Base-by-base conservation (phyloP, 495 filamentous ascomycete species). In the Penicillium subrubescens region DNA sequence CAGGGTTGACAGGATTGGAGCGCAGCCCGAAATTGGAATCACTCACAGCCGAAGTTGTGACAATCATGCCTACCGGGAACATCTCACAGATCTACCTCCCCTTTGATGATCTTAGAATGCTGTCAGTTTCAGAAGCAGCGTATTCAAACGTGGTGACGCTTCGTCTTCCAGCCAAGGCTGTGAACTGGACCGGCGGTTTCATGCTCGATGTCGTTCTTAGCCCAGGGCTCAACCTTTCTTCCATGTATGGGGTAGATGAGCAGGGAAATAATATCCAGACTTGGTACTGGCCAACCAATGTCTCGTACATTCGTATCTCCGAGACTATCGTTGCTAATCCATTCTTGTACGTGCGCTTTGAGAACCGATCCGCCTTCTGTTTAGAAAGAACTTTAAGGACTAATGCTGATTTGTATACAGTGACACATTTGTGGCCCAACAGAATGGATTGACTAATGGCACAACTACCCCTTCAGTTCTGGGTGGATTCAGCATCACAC, bases 251-350 rank as follows among this genome's bases (percentile, higher is more conserved):
- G n/a, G 10, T 46, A 10, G 43, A 46, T 43, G 44, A 57, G n/a
- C 21, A 63, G 35, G 54, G 44, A 10, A 51, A 58, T 4, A 14
- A 17, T 8, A n/a, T 57, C 27, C 41, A 63, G 17, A 63, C 54
- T 34, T 63, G 61, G 61, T 63, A 63, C 44, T 58, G 61, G 61
- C 54, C 61, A 23, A 63, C n/a, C 23, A 63, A 39, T 39, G 35
- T 39, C 35, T 63, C 54, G 15, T 43, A 11, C 4, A 43, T 58
- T 17, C 0, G 2, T 0, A 39, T 63, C 31, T 25, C 5, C 14
- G 10, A 15, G 5, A 21, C n/a, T 10, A 51, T 23, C 29, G 11
- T 63, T 3, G 27, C 41, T 12, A 63, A 58, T 21, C 2, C 14
- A 39, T 63, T 63, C 54, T 58, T 63, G 61, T 63, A 39, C 35